phyloP scores from a whole-genome alignment of 2,329 filamentous ascomycete species.

The Diplocarpon mali region DNA sequence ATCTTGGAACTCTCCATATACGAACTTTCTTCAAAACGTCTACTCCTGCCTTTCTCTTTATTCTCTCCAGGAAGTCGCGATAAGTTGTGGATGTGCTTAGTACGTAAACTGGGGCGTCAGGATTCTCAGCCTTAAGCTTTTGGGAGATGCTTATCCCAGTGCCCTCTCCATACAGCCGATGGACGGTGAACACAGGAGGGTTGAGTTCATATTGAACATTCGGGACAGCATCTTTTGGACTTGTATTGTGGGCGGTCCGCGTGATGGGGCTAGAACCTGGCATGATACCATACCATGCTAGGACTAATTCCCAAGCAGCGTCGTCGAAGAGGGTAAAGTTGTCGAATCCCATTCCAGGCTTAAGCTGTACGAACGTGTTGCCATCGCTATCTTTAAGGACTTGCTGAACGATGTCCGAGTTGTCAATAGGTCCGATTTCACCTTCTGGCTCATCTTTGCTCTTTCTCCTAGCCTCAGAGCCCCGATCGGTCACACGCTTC shows the following conservation, averaged over 20 bases:
- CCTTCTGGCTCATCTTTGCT: constrained; percentile 50
- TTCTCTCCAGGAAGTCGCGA: constrained; percentile 63
- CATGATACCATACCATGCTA: constrained; percentile 72
- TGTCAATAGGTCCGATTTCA: constrained; percentile 67
- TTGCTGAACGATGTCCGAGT: constrained; percentile 66
- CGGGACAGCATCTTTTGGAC: constrained; percentile 39
- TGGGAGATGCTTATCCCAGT: constrained; percentile 47
- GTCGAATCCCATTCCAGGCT: constrained; percentile 54
- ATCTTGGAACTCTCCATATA: constrained; percentile 32
- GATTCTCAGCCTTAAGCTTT: constrained; percentile 47
- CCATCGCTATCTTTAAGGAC: constrained; percentile 39
- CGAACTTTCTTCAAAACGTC: constrained; percentile 63
- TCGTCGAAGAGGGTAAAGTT: constrained; percentile 69
- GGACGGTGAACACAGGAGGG: constrained; percentile 74
- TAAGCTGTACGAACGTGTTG: constrained; percentile 60
- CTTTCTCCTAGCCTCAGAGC: constrained; percentile 43
- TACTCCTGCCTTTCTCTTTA: constrained; percentile 59
- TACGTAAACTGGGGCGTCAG: constrained; percentile 53
- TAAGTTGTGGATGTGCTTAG: constrained; percentile 61
- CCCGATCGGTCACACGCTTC: constrained; percentile 55
- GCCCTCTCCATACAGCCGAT: constrained; percentile 59
- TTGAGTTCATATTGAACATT: constrained; percentile 76
- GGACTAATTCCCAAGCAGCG: constrained; percentile 70
- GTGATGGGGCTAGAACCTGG: constrained; percentile 60
- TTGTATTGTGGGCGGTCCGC: constrained; percentile 68